Base-by-base conservation (phyloP, 1,139 yeast genomes). In the Blastobotrys arbuscula region DNA sequence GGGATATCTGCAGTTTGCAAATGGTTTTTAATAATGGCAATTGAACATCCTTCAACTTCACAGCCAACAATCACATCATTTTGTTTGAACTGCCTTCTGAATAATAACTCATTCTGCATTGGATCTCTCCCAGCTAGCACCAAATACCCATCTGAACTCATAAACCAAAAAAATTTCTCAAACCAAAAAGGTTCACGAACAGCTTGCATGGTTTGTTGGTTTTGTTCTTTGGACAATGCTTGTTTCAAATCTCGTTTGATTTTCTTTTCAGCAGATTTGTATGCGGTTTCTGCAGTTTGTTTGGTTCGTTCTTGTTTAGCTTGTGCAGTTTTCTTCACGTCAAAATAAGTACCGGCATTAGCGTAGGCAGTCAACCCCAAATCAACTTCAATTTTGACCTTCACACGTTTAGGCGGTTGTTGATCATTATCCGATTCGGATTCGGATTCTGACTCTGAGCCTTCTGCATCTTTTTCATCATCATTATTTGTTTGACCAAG, bases 141-240 rank as follows among this genome's bases (percentile, higher is more conserved):
- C 48, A 92, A 70, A 60, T 86, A 89, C 0, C 95, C 95, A 63
- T 92, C 97, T 55, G 83, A 82, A 0, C 96, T 78, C 28, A 89
- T 75, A 62, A 92, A 92, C 98, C 98, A 92, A 61, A 74, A 81
- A 64, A 84, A 92, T 65, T 92, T 92, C 62, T 92, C 98, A 69
- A 94, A 94, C 86, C 97, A 90, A 59, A 73, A 83, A 43, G 88
- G 87, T 5, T 79, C 76, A 45, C 97, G 75, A 30, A 84, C 71
- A 35, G 77, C 81, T 53, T 79, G 82, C 52, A 88, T 71, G 41
- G 45, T 59, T 48, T 55, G 63, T 46, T 46, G 56, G 47, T 80
- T 84, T 50, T 75, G 77, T 50, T 83, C 82, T 50, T 78, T 79
- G 51, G 84, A 84, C 59, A 84, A 73, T 42, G 80, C 76, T 58